Conservation (phyloP, 1,284 basidiomycete genomes). For the Ceratobasidium sp. region DNA sequence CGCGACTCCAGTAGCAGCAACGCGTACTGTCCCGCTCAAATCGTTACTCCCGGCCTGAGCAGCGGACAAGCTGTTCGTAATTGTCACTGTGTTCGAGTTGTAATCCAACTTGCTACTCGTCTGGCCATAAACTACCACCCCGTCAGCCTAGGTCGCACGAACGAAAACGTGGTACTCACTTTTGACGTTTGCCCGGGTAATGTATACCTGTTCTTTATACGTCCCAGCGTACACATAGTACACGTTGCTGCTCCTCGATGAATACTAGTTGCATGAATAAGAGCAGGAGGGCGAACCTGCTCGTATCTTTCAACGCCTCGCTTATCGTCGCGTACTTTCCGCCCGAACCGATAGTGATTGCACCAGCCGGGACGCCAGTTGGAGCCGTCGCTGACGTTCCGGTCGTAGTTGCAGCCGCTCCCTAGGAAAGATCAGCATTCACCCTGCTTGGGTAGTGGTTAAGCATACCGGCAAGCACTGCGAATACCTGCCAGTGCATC, state of each 20-base stretch:
- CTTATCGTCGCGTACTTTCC: conserved; percentile 40
- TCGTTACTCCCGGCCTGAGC: conserved; percentile 38
- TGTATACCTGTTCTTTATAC: conserved; percentile 13
- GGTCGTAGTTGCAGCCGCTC: too few species aligned
- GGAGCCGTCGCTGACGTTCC: too few species aligned
- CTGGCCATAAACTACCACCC: conserved; percentile 14
- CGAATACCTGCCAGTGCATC: too few species aligned
- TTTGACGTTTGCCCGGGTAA: conserved; percentile 9
- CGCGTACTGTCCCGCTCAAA: conserved; percentile 31
- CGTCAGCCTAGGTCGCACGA: not conserved
- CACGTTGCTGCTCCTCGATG: not conserved
- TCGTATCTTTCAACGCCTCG: conserved; percentile 41
- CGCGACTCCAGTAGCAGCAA: conserved; percentile 35
- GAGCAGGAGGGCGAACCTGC: conserved; percentile 22
- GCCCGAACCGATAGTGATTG: conserved; percentile 36
- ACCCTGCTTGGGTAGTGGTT: too few species aligned
- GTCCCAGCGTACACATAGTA: conserved; percentile 22
- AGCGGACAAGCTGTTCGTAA: conserved; percentile 40
- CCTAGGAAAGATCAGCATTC: too few species aligned
- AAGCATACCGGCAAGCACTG: too few species aligned
- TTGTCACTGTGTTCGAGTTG: conserved; percentile 38
- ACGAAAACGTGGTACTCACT: not conserved
- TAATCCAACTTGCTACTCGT: not conserved
- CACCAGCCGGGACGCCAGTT: conserved; percentile 36
- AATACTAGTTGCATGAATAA: too few species aligned